These are phyloP conservation scores for Xylaria intraflava DNA, from an alignment of 495 filamentous ascomycete species.

Conservation along the genomic window DNA sequence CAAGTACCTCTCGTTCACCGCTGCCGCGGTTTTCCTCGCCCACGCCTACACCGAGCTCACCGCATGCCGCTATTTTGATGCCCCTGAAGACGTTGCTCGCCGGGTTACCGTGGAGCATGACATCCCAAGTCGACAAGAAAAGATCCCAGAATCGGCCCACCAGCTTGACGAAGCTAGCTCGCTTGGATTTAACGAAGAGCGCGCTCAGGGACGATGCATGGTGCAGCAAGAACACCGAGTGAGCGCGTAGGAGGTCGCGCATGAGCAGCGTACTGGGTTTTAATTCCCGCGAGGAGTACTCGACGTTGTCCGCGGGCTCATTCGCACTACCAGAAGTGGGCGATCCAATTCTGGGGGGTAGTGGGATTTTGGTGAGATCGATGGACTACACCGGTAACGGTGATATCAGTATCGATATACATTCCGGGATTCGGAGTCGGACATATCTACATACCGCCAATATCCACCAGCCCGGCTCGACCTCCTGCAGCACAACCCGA, in stretches of 20 bases:
- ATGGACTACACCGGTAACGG: slow-evolving; percentile 48
- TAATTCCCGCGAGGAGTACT: slow-evolving; percentile 86
- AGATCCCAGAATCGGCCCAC: slow-evolving; percentile 78
- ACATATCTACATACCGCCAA: slow-evolving; percentile 57
- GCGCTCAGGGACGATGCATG: slow-evolving; percentile 64
- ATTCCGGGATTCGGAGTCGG: background rate
- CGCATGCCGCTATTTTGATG: slow-evolving; percentile 83
- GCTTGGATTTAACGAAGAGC: slow-evolving; percentile 51
- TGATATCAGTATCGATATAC: slow-evolving; percentile 4
- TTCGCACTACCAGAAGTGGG: slow-evolving; percentile 14
- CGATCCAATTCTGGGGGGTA: slow-evolving; percentile 28
- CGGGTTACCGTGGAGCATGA: slow-evolving; percentile 84
- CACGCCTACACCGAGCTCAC: slow-evolving; percentile 87
- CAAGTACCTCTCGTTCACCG: slow-evolving; percentile 83
- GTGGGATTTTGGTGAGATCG: slow-evolving; percentile 60
- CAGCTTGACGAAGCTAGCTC: slow-evolving; percentile 46
- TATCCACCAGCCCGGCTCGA: slow-evolving; percentile 87
- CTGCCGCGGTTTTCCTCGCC: slow-evolving; percentile 92
- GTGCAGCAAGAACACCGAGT: slow-evolving; percentile 80
- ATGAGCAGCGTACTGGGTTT: slow-evolving; percentile 72
- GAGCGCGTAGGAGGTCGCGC: slow-evolving; percentile 73
- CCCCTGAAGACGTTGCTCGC: slow-evolving; percentile 70
- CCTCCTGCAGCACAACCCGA: slow-evolving; percentile 73
- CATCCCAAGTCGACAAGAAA: slow-evolving; percentile 79
- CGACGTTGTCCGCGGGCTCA: slow-evolving; percentile 36